Evolutionary conservation across 768 basidiomycete genomes (phyloP), one percentile per base, ranked within the genome.

Genomic region (Paxillus ammoniavirescens): DNA sequence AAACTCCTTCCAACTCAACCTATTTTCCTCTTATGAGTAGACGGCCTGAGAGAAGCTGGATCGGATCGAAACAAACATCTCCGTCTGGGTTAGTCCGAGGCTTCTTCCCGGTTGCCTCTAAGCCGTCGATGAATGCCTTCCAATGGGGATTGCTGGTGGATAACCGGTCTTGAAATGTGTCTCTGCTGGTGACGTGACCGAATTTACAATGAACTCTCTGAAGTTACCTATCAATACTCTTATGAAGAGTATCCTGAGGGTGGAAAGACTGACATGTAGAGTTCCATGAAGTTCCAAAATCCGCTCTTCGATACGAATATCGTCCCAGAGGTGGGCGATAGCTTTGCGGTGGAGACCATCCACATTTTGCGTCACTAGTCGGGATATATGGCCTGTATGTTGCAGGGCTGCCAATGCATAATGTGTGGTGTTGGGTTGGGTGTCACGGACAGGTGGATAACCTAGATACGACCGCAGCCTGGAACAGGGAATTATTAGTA

Each of bases 271-370:
- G 58, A 92, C 91, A 69, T 91, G 89, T 10, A 98, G 70, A 15
- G 87, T 91, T 17, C 94, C 94, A 67, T 98, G 94, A 8, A 98
- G 79, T 66, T 96, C 92, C 21, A 97, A 74, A 42, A 93, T 84
- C 23, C 71, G 66, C 59, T 68, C 49, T 57, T 71, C 46, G 68
- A 72, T 64, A 18, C 60, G 64, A n/a, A 63, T 65, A 49, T 66
- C 71, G 56, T 65, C 71, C 72, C 69, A 73, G 55, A 79, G 76
- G 65, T 72, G 70, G 35, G 70, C 52, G 17, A 89, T 70, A 8
- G 92, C 90, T 71, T 91, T 92, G 48, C 85, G 85, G 64, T 98
- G 95, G 6, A 98, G 81, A 2, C 93, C 94, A 63, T 98, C 96
- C n/a, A 98, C 95, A 60, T 91, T 91, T 69, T 87, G 89, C 0